These are phyloP conservation scores for Gaillardinia entomophila DNA, from an alignment of 805 yeast species.

Conservation along the genomic window DNA sequence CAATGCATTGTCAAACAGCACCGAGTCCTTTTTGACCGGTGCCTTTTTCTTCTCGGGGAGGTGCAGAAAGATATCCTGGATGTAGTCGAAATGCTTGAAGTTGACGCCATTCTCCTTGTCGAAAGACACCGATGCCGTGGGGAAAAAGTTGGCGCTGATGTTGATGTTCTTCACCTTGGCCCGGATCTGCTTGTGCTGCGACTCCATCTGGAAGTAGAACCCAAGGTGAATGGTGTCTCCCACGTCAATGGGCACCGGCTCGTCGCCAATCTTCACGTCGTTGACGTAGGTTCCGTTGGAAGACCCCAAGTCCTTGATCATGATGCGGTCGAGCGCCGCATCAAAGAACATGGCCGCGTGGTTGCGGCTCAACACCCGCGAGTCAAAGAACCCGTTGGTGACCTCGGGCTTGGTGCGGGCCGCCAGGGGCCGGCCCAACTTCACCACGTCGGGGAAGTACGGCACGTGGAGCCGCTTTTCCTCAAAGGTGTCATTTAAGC, in stretches of 20 bases:
- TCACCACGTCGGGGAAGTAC: conserved; percentile 71
- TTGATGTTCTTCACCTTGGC: conserved; percentile 74
- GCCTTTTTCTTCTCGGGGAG: conserved; percentile 3
- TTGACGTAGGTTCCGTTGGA: conserved; percentile 95
- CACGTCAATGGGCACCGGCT: conserved; percentile 57
- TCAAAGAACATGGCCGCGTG: conserved; percentile 90
- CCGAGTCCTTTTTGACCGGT: conserved; percentile 1
- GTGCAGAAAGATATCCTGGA: conserved; percentile 24
- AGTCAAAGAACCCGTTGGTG: conserved; percentile 90
- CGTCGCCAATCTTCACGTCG: conserved; percentile 59
- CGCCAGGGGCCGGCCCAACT: conserved; percentile 86
- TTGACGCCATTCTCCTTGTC: conserved; percentile 2
- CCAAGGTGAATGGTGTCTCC: conserved; percentile 93
- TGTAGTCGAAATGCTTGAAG: conserved; percentile 28
- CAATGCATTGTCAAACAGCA: conserved; percentile 51
- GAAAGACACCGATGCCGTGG: background rate
- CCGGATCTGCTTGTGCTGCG: conserved; percentile 79
- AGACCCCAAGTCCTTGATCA: conserved; percentile 79
- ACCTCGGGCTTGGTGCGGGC: conserved; percentile 52
- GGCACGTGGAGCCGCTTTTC: conserved; percentile 78
- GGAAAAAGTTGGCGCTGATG: conserved; percentile 37
- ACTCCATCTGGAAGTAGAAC: conserved; percentile 68
- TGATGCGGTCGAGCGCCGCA: conserved; percentile 55
- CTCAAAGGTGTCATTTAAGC: conserved; percentile 79
- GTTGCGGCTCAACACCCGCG: conserved; percentile 85